Evolutionary conservation across 192 early-diverging fungal species (phyloP), one percentile per base, ranked within the genome.

Genomic region (Coemansia sp.): DNA sequence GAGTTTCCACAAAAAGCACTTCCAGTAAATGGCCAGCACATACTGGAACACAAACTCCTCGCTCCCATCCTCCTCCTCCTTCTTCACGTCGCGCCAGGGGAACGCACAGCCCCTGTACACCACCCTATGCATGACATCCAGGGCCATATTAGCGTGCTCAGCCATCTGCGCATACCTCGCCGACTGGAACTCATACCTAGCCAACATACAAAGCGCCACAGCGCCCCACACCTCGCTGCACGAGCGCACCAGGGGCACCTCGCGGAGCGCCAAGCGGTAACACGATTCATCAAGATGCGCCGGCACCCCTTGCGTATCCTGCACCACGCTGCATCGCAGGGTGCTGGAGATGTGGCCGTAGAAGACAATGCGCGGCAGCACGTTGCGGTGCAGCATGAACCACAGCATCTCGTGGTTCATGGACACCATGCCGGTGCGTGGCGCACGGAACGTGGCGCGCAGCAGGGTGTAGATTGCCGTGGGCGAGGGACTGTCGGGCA

Each of bases 11-110:
- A 62, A 57, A 41, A 77, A 69, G 13, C 64, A 62, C 38, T 77
- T 77, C 73, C 73, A 77, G 67, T 59, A 70, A 3, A 69, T 77
- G 2, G 67, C 64, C 49, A 66, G n/a, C 38, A 77, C 21, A 21
- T 77, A 77, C 64, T 77, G 73, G 46, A 67, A 77, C 21, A 56
- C 73, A 63, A 77, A 71, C 21, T 38, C 47, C 49, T 77, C 73
- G 37, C 59, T 59, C 34, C n/a, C n/a, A n/a, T n/a, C n/a, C n/a
- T n/a, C n/a, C n/a, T 64, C 64, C n/a, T 45, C 61, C 5, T 55
- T 53, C 22, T 39, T 19, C 13, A 67, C 61, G 34, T n/a, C 49
- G 53, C 50, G 43, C 71, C 71, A 73, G 18, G 71, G 71, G 25
- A 64, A 73, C 37, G 27, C 40, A 50, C 53, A 53, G 13, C 68